Evolutionary conservation across 2,329 filamentous ascomycete genomes (phyloP), one percentile per base, ranked within the genome.

Genomic region (Lithohypha guttulata): DNA sequence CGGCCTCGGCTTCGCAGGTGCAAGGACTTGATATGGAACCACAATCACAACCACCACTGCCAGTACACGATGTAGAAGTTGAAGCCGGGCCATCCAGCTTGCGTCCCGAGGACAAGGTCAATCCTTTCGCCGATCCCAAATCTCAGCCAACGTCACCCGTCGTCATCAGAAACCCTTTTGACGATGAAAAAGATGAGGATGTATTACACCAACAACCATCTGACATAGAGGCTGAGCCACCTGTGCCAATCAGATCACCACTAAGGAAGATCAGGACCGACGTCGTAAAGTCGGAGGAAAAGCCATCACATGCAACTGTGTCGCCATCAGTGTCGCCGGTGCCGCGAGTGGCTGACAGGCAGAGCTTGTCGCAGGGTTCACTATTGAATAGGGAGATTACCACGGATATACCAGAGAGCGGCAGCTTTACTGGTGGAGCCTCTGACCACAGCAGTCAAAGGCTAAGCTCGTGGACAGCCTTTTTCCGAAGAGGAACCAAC

Each of bases 401-500:
- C 58, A 63, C 68, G 53, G 58, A 77, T 58, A 43, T 69, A 53
- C 57, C 72, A 23, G 65, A 70, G 31, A 68, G 70, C 11, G 64
- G 69, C 10, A 70, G 70, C 23, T 63, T 64, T 4, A 58, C 69
- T 23, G 66, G 69, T 29, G 73, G 73, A 45, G 62, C 65, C 15
- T 78, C 76, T 1, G 72, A 75, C 35, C 63, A 67, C 34, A 74
- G 70, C 41, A 57, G 55, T 26, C 60, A 56, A 18, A 59, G 58
- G 40, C 53, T 59, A 23, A 60, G 58, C 43, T 61, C 79, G 1
- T 82, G 86, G 68, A 75, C 77, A 3, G 78, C 82, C 0, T 73
- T 95, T 23, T 84, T 95, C 60, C 76, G 75, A 52, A 81, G 81
- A 58, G 70, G 64, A 39, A n/a, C n/a, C n/a, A n/a, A n/a, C n/a